Evolutionary conservation across 169 alveolate genomes (phyloP), one percentile per base, ranked within the genome.

Genomic region (Eimeria acervulina): DNA sequence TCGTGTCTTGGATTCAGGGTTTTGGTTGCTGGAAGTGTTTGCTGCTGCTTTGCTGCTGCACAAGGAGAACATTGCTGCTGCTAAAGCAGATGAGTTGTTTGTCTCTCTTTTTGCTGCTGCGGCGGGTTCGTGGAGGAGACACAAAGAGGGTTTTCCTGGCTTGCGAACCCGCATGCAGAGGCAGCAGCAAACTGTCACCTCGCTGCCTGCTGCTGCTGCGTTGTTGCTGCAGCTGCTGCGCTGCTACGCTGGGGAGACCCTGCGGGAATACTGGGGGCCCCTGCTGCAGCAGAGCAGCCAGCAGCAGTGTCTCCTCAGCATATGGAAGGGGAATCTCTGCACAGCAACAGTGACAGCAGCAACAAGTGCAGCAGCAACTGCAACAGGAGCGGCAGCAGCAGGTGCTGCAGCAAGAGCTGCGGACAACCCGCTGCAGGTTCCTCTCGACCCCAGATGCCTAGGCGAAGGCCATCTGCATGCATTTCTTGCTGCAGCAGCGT

Each of bases 11-110:
- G 36, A 33, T 21, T 36, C 55, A 0, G 42, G 72, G 10, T 31
- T 17, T 21, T 80, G 63, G 90, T 42, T 44, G 90, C 90, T 44
- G 70, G 90, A 80, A 26, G 26, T 61, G 19, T 80, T 80, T 80
- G 90, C 72, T 26, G 68, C 90, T 40, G 90, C 90, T 26, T 33
- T 80, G 90, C 63, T 47, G 90, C 90, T 80, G 90, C 90, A 80
- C 28, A 40, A 23, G 55, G 90, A 40, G 51, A 23, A 44, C 68
- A 12, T 80, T 19, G 12, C 90, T 40, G 70, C 63, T 13, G 51
- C 10, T 12, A 31, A 42, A 33, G 33, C 40, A 7, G 70, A 80
- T 38, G 38, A 61, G 17, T n/a, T 80, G 51, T 80, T 80, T 33
- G 42, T 47, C 13, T 40, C 42, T 8, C 68, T 44, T 17, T n/a